Conservation (phyloP, 192 early-diverging fungal species). For the Dissophora ornata region DNA sequence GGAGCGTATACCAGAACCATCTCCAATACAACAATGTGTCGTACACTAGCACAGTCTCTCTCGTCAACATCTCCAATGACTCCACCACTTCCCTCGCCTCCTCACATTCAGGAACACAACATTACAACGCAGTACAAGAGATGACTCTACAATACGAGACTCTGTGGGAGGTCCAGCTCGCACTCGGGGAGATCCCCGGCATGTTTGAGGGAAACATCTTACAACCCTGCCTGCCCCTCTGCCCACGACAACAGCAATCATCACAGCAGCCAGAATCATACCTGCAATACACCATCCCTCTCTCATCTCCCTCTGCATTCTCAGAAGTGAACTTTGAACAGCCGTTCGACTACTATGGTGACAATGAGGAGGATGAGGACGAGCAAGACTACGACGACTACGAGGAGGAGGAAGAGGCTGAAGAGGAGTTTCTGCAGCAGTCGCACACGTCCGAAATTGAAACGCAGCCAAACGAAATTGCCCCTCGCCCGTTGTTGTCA, state of each 20-base stretch:
- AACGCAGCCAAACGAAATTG: not conserved
- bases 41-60: constrained; percentile 13
- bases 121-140: not conserved
- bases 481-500: not conserved
- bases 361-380: not conserved
- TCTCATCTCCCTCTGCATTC: not conserved
- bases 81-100: constrained; percentile 2
- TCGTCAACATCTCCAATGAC: constrained; percentile 4
- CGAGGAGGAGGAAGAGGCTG: too few relatives aligned
- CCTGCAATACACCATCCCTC: not conserved
- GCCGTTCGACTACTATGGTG: not conserved
- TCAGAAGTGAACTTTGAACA: not conserved
- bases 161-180: constrained; percentile 49
- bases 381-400: not conserved
- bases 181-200: constrained; percentile 34
- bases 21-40: constrained; percentile 2
- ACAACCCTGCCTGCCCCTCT: constrained; percentile 8
- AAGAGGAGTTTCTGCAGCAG: too few relatives aligned
- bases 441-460: not conserved
- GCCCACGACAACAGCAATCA: not conserved
- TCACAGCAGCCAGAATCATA: not conserved
- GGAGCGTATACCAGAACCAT: not conserved
- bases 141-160: constrained; percentile 5
- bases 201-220: constrained; percentile 39
- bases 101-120: not conserved